Conservation (phyloP, 768 basidiomycete species). For the Lactifluus rugatus region DNA sequence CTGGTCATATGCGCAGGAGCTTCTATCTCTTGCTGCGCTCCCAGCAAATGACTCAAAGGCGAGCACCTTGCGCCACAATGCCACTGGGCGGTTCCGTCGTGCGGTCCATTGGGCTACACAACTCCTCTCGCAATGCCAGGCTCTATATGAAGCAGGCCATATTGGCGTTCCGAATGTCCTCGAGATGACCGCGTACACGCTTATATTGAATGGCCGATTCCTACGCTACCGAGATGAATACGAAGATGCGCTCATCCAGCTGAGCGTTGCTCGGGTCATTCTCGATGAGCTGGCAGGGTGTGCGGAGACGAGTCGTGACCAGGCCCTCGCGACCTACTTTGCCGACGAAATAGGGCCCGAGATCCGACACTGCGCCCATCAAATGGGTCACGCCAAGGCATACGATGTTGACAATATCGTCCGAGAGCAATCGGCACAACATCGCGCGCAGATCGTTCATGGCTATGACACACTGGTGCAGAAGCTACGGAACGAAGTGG, state of each 20-base stretch:
- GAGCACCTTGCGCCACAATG: conserved; percentile 55
- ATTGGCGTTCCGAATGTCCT: conserved; percentile 50
- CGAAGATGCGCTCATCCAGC: conserved; percentile 62
- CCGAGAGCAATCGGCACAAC: conserved; percentile 46
- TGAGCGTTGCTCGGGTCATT: conserved; percentile 67
- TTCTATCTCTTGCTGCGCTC: conserved; percentile 44
- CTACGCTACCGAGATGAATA: conserved; percentile 68
- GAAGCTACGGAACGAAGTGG: conserved; percentile 38
- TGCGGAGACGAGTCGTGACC: conserved; percentile 69
- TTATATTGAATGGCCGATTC: conserved; percentile 77
- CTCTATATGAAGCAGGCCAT: conserved; percentile 42
- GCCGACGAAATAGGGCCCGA: conserved; percentile 85
- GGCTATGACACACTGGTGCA: conserved; percentile 47
- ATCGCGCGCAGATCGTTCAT: conserved; percentile 53
- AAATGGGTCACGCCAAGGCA: conserved; percentile 64
- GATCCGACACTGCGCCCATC: conserved; percentile 87
- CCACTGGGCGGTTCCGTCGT: conserved; percentile 73
- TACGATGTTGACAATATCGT: conserved; percentile 78
- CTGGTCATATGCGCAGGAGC: conserved; percentile 83
- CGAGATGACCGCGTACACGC: conserved; percentile 68
- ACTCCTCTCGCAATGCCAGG: conserved; percentile 63
- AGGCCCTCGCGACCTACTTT: conserved; percentile 77
- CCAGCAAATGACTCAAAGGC: conserved; percentile 30
- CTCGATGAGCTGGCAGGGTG: conserved; percentile 55
- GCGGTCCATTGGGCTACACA: conserved; percentile 71